phyloP scores from a whole-genome alignment of 768 basidiomycete genomes.

The Lepiota venenata region DNA sequence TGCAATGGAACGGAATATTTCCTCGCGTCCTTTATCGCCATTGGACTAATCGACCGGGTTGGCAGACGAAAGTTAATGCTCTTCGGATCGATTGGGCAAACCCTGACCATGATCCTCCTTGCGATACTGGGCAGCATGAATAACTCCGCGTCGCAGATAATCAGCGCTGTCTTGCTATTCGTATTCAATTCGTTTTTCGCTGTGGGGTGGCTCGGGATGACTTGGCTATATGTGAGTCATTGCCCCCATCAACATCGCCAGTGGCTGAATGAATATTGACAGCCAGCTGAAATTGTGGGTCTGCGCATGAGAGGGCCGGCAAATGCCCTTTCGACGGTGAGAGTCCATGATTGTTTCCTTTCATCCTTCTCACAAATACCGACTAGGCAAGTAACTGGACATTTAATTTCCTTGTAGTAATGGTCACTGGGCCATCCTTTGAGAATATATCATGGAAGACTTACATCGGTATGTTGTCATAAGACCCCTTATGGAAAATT shows the following conservation, averaged over 20 bases:
- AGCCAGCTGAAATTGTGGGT: conserved; percentile 67
- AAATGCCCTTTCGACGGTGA: conserved; percentile 56
- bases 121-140: conserved; percentile 54
- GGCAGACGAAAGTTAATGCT: conserved; percentile 73
- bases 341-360: neutral
- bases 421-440: conserved; percentile 60
- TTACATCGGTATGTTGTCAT: conserved; percentile 41
- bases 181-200: conserved; percentile 75
- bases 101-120: conserved; percentile 55
- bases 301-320: conserved; percentile 60
- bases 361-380: neutral
- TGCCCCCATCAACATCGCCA: neutral
- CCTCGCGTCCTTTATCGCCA: conserved; percentile 67
- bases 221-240: conserved; percentile 59
- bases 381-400: conserved; percentile 46
- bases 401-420: conserved; percentile 58
- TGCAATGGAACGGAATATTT: conserved; percentile 73
- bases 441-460: conserved; percentile 56
- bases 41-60: conserved; percentile 67
- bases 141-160: conserved; percentile 43
- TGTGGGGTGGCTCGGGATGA: conserved; percentile 68
- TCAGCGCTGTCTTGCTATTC: conserved; percentile 55
- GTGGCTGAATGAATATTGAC: neutral
- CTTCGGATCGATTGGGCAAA: conserved; percentile 62
- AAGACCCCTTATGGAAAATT: too few species aligned